Evolutionary conservation across 192 early-diverging fungal species (phyloP), one percentile per base, ranked within the genome.

Genomic region (Podila horticola): DNA sequence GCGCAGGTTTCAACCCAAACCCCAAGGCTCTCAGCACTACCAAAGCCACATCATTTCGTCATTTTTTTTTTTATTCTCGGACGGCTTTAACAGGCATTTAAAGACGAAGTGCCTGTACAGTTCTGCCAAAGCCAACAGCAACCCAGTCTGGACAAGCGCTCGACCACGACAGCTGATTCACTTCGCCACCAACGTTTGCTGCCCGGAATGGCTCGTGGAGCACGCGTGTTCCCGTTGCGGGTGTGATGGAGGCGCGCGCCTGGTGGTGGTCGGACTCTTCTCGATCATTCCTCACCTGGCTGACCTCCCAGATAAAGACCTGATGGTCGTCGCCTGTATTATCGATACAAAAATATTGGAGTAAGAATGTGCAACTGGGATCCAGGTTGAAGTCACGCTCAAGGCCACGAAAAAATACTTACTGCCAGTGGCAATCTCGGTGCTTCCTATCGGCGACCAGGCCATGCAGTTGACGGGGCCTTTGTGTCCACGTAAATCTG

Each of bases 281-380:
- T 64, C 75, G 51, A 63, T 90, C 82, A 58, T 67, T 75, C 74
- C 71, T 86, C 64, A 64, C 79, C 71, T 73, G 86, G 66, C 72
- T 89, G 73, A 98, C 90, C 75, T 98, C 95, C 98, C 97, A 98
- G 20, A 98, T 93, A 31, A 98, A 84, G 9, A 97, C 95, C 62
- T 96, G 93, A 26, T 86, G 82, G 83, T 98, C 98, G 31, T 97
- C 96, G 33, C 92, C 97, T 95, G 64, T 68, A 72, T 19, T 55
- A 31, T 33, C n/a, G 36, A 64, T 29, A 41, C 24, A 59, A 61
- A 55, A 29, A 3, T 68, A 28, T 57, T 51, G 63, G 36, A 64
- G 38, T n/a, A 13, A 28, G 61, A 17, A 17, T 84, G 38, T 41
- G 22, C 22, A 41, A 30, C 30, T 36, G 13, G 0, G 3, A 12